Conservation (phyloP, 2,329 filamentous ascomycete species). For the Diplodia scrobiculata region DNA sequence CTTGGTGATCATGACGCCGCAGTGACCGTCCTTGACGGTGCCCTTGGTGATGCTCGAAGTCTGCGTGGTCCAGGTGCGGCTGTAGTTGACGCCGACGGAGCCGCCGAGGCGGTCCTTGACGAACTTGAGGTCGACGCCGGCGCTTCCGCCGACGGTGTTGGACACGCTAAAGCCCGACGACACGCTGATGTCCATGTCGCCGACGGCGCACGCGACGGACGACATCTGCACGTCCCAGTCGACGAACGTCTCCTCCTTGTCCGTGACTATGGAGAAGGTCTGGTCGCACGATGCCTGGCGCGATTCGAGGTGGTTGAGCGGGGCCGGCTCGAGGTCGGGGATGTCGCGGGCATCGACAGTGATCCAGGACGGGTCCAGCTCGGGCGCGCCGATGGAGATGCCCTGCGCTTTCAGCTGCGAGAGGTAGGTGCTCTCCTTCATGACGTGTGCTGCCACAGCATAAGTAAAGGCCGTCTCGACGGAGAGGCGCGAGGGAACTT, state of each 20-base stretch:
- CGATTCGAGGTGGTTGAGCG: neutral
- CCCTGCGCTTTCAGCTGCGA: slow-evolving; percentile 21
- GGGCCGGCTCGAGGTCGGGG: neutral
- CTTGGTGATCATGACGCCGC: slow-evolving; percentile 13
- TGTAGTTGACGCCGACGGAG: slow-evolving; percentile 37
- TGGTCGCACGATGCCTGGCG: slow-evolving; percentile 23
- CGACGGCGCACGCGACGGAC: slow-evolving; percentile 39
- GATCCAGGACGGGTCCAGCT: slow-evolving; percentile 3
- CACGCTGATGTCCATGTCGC: slow-evolving; percentile 38
- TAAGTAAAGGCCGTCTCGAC: neutral
- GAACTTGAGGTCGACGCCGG: slow-evolving; percentile 31
- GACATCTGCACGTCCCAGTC: slow-evolving; percentile 49
- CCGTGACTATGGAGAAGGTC: slow-evolving; percentile 33
- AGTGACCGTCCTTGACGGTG: neutral
- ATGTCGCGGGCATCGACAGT: neutral
- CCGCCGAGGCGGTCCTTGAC: slow-evolving; percentile 37
- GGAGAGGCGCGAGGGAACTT: neutral
- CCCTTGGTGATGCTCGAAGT: neutral
- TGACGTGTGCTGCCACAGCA: neutral
- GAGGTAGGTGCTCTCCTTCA: slow-evolving; percentile 9
- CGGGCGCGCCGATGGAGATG: neutral
- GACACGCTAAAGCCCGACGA: slow-evolving; percentile 42
- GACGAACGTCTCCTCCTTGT: slow-evolving; percentile 39
- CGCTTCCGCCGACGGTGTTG: slow-evolving; percentile 38
- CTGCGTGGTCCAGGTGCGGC: slow-evolving; percentile 36